phyloP scores from a whole-genome alignment of 2,329 filamentous ascomycete genomes.

The Pleurostoma richardsiae region DNA sequence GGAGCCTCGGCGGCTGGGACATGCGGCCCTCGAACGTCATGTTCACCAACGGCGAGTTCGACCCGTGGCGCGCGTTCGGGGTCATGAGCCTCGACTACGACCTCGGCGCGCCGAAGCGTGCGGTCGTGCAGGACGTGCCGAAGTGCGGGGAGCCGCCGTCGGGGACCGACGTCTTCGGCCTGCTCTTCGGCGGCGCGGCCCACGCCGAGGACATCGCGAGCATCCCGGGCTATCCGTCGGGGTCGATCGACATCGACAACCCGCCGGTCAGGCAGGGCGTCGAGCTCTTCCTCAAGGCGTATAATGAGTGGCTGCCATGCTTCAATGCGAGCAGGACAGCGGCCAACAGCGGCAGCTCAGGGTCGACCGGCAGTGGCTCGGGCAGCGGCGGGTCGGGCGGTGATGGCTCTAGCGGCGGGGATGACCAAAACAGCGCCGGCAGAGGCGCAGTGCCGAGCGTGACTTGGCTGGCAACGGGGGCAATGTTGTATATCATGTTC shows the following conservation, averaged over 20 bases:
- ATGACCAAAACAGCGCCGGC: background rate
- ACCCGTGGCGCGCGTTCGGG: conserved; percentile 17
- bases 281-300: conserved; percentile 1
- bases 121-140: conserved; percentile 5
- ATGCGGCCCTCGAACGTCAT: conserved; percentile 15
- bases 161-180: conserved; percentile 4
- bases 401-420: background rate
- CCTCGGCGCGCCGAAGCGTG: conserved; percentile 2
- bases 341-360: background rate
- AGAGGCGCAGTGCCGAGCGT: background rate
- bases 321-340: background rate
- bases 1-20: conserved; percentile 17
- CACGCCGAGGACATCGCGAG: conserved; percentile 6
- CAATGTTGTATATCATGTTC: too few species aligned
- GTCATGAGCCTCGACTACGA: conserved; percentile 4
- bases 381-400: background rate
- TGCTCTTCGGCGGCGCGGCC: conserved; percentile 7
- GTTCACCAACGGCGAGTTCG: conserved; percentile 22
- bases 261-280: conserved; percentile 1
- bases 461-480: too few species aligned
- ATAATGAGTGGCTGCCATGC: conserved; percentile 5
- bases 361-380: background rate
- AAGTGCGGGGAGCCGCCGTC: conserved; percentile 3
- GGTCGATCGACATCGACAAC: conserved; percentile 1
- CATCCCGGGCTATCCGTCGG: conserved; percentile 1